phyloP scores from a whole-genome alignment of 1,284 basidiomycete genomes.

The Grifola frondosa region DNA sequence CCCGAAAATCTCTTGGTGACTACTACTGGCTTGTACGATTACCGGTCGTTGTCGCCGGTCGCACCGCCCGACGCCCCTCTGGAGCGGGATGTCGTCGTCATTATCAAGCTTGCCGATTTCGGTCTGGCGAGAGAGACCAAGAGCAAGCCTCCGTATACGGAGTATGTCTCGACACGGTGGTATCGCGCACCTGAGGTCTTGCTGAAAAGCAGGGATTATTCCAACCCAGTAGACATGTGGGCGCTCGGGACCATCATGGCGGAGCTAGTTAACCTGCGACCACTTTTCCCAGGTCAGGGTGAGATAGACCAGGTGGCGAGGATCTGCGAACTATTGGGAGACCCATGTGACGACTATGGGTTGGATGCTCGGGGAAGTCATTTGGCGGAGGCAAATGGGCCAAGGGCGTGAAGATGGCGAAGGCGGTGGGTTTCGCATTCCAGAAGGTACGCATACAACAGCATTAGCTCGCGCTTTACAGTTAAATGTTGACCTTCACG shows the following conservation, averaged over 20 bases:
- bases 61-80: constrained; percentile 57
- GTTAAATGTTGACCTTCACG: constrained; percentile 12
- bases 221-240: constrained; percentile 99
- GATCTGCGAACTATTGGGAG: constrained; percentile 92
- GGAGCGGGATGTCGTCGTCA: constrained; percentile 94
- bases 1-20: constrained; percentile 99
- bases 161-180: constrained; percentile 99
- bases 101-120: constrained; percentile 98
- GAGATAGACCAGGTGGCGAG: constrained; percentile 92
- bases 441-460: constrained; percentile 63
- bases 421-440: constrained; percentile 85
- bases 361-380: constrained; percentile 66
- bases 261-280: constrained; percentile 92
- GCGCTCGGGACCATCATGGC: constrained; percentile 98
- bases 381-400: constrained; percentile 90
- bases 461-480: constrained; percentile 11
- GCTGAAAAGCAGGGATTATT: constrained; percentile 89
- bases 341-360: constrained; percentile 85
- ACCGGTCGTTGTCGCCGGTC: constrained; percentile 73
- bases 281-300: constrained; percentile 95
- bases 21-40: constrained; percentile 96
- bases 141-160: constrained; percentile 93
- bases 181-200: constrained; percentile 98
- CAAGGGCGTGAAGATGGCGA: constrained; percentile 84
- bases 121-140: constrained; percentile 91